phyloP scores from a whole-genome alignment of 2,329 filamentous ascomycete species.

The Kalaharituber pfeilii region DNA sequence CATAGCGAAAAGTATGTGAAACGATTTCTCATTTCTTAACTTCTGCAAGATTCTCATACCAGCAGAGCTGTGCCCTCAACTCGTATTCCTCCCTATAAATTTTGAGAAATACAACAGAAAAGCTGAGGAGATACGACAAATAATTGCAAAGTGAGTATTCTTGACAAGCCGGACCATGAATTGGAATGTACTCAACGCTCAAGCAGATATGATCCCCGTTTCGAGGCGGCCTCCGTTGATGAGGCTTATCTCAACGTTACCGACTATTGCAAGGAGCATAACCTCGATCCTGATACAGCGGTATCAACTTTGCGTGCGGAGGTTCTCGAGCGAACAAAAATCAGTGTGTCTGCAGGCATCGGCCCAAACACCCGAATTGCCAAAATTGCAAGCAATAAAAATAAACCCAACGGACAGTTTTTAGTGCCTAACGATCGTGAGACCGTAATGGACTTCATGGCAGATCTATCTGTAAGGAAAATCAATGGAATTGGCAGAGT shows the following conservation, averaged over 20 bases:
- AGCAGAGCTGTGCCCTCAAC: constrained; percentile 60
- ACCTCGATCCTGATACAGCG: background rate
- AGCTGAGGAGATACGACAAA: constrained; percentile 65
- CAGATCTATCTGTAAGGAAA: constrained; percentile 64
- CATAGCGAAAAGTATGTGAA: constrained; percentile 53
- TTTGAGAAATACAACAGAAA: constrained; percentile 85
- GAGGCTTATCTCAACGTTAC: constrained; percentile 96
- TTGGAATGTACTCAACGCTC: too few relatives aligned
- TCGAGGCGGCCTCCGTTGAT: constrained; percentile 86
- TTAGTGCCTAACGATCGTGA: constrained; percentile 51
- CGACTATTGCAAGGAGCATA: constrained; percentile 13
- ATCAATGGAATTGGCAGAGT: constrained; percentile 92
- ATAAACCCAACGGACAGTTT: constrained; percentile 93
- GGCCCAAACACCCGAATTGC: constrained; percentile 84
- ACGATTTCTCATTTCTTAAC: background rate
- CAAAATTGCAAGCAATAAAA: constrained; percentile 88
- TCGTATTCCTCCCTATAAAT: constrained; percentile 68
- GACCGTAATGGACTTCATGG: constrained; percentile 73
- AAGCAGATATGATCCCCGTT: constrained; percentile 51
- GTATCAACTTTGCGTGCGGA: constrained; percentile 37
- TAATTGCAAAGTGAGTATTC: constrained; percentile 55
- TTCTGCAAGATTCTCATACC: too few relatives aligned
- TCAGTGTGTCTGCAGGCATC: constrained; percentile 88
- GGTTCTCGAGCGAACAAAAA: constrained; percentile 55
- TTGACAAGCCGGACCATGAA: too few relatives aligned